These are phyloP conservation scores for Allomyces arbusculus DNA, from an alignment of 192 early-diverging fungal genomes.

Conservation along the genomic window DNA sequence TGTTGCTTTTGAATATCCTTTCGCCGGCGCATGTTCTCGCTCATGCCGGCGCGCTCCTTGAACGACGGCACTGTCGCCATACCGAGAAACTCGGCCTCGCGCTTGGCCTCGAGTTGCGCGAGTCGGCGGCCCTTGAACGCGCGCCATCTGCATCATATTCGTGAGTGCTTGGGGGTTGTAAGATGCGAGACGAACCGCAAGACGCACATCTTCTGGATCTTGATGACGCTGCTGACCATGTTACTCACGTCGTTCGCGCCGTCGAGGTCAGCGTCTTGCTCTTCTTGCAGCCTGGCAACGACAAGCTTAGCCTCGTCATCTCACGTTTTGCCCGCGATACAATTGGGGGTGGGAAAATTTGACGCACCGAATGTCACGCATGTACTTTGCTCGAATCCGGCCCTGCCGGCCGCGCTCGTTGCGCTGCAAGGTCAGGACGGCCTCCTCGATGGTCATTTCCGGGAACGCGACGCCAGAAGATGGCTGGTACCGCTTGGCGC, in stretches of 20 bases:
- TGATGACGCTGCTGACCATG: neutral
- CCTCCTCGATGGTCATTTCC: constrained; percentile 19
- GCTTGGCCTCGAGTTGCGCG: neutral
- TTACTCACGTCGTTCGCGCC: neutral
- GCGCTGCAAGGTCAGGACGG: constrained; percentile 29
- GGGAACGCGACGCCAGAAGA: constrained; percentile 10
- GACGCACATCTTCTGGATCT: neutral
- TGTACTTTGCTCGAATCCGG: constrained; percentile 33
- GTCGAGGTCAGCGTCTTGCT: neutral
- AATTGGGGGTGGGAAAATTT: neutral
- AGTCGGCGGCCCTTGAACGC: neutral
- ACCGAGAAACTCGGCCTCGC: neutral
- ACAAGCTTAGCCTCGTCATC: no score
- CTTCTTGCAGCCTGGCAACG: neutral
- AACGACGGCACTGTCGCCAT: neutral
- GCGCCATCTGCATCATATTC: neutral
- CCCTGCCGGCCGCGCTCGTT: constrained; percentile 37
- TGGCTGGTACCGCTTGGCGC: no score
- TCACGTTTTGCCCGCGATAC: no score
- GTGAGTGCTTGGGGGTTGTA: no score
- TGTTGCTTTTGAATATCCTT: constrained; percentile 34
- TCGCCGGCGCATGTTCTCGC: constrained; percentile 18
- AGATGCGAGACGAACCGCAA: no score
- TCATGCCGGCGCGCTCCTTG: neutral
- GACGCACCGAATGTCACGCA: constrained; percentile 31